These are phyloP conservation scores for Alternaria ethzedia DNA, from an alignment of 2,329 filamentous ascomycete genomes.

Conservation along the genomic window DNA sequence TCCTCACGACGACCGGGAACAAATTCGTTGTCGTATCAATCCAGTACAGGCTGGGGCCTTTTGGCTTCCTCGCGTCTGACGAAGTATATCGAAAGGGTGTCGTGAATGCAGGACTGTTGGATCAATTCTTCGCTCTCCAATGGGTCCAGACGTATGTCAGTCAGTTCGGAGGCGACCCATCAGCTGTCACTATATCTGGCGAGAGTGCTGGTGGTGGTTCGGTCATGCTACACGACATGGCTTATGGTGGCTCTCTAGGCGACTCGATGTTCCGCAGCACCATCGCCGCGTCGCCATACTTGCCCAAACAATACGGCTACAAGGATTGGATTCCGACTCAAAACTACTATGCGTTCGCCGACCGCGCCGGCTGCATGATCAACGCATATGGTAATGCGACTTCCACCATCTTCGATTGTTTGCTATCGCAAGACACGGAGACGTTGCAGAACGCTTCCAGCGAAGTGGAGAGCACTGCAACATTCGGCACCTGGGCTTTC, in stretches of 20 bases:
- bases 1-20: conserved; percentile 56
- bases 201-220: conserved; percentile 43
- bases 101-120: conserved; percentile 52
- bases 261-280: conserved; percentile 46
- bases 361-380: conserved; percentile 35
- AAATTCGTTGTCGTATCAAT: conserved; percentile 57
- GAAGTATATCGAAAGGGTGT: conserved; percentile 47
- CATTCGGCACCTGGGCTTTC: conserved; percentile 53
- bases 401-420: conserved; percentile 52
- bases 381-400: conserved; percentile 23
- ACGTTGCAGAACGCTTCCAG: conserved; percentile 48
- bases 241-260: conserved; percentile 41
- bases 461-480: conserved; percentile 40
- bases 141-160: conserved; percentile 59
- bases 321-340: conserved; percentile 54
- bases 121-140: conserved; percentile 58
- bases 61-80: conserved; percentile 52
- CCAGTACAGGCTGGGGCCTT: conserved; percentile 58
- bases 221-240: conserved; percentile 38
- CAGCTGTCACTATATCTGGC: conserved; percentile 44
- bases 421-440: conserved; percentile 45
- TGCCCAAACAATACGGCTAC: conserved; percentile 62
- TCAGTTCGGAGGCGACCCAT: conserved; percentile 33
- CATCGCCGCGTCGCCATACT: conserved; percentile 57
- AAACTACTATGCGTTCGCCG: conserved; percentile 55